A percentile compares a stretch with the other conserved stretches of the same genome.
Conservation (phyloP, 768 basidiomycete species). For the Boletus coccyginus region DNA sequence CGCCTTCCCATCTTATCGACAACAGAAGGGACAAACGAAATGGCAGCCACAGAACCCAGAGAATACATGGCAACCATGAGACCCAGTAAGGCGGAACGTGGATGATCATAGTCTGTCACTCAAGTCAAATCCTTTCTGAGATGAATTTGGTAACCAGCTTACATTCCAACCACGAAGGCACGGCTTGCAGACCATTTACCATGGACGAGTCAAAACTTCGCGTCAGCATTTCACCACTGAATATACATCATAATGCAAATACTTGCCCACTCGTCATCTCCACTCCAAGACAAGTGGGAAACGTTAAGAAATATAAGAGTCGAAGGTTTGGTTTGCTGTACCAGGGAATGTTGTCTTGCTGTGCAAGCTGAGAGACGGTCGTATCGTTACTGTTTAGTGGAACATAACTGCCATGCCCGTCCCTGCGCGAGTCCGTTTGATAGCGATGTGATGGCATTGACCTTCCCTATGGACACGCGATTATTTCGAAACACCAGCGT, state of each 20-base stretch:
- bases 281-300: no score
- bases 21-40: conserved; percentile 36
- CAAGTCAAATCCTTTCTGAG: background rate
- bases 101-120: conserved; percentile 47
- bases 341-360: no score
- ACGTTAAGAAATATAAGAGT: no score
- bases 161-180: conserved; percentile 56
- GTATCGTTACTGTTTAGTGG: background rate
- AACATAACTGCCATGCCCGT: background rate
- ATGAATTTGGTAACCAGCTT: conserved; percentile 6
- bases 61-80: conserved; percentile 47
- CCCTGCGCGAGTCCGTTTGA: conserved; percentile 2
- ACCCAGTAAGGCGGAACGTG: conserved; percentile 41
- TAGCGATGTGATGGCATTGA: background rate
- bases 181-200: conserved; percentile 61
- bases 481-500: no score
- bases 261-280: conserved; percentile 1
- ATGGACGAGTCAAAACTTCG: conserved; percentile 42
- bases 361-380: conserved; percentile 11
- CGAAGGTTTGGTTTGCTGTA: no score
- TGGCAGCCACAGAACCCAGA: conserved; percentile 52
- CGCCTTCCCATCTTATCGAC: conserved; percentile 13
- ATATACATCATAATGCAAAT: no score
- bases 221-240: background rate
- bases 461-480: no score